Conservation (phyloP, 768 basidiomycete species). For the Leccinellum albellum region DNA sequence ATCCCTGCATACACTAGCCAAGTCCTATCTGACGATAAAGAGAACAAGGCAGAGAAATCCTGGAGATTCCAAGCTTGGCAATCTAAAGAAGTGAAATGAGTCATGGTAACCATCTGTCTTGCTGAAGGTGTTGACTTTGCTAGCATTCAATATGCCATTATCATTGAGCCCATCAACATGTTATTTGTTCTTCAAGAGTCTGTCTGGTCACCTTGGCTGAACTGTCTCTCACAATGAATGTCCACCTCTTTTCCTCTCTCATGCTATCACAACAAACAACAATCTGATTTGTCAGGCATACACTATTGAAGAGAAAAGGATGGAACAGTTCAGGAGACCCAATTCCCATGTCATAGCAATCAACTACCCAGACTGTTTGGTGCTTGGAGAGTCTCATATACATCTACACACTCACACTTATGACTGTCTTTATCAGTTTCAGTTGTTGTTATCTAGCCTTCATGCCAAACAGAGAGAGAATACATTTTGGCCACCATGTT, state of each 20-base stretch:
- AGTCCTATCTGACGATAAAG: neutral
- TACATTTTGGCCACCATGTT: neutral
- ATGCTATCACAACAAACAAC: neutral
- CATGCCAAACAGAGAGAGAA: neutral
- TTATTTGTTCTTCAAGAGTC: conserved; percentile 13
- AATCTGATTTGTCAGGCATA: neutral
- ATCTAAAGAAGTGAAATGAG: neutral
- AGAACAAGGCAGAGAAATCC: conserved; percentile 7
- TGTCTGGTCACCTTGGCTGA: conserved; percentile 5
- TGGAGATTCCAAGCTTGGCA: neutral
- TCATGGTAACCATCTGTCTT: conserved; percentile 2
- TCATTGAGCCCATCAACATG: conserved; percentile 4
- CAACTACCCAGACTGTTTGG: neutral
- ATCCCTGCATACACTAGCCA: conserved; percentile 9
- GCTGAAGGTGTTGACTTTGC: conserved; percentile 6
- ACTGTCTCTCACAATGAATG: too few relatives aligned
- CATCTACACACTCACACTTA: neutral
- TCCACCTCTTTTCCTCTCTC: neutral
- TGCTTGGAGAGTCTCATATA: neutral
- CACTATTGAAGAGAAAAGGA: fast-evolving
- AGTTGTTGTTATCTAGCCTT: neutral
- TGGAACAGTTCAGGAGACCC: neutral
- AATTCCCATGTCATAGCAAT: neutral
- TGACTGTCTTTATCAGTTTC: neutral
- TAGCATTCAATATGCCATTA: neutral